A percentile compares a stretch with the other conserved stretches of the same genome.
Evolutionary conservation across 805 yeast genomes (phyloP).

Genomic region (Candida pseudofarinosa): DNA sequence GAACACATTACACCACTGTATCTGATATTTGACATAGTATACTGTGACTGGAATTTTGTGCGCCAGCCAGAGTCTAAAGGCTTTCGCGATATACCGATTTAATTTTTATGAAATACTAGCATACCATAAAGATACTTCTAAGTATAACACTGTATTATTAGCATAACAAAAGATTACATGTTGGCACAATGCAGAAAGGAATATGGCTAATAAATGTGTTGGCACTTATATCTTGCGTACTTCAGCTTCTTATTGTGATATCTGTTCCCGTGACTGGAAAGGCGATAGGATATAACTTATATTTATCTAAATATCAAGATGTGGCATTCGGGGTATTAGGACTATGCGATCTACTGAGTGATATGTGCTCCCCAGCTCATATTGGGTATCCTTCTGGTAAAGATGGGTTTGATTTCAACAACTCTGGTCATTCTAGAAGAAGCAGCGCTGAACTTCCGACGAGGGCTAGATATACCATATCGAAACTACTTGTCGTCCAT

Average conservation of each 20-base stretch:
- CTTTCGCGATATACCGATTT: neutral
- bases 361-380: constrained; percentile 27
- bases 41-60: too few species aligned
- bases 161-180: neutral
- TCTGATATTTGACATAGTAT: too few species aligned
- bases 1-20: too few species aligned
- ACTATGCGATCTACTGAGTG: constrained; percentile 26
- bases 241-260: constrained; percentile 38
- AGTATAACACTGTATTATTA: too few species aligned
- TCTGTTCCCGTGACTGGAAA: constrained; percentile 40
- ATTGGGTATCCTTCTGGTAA: constrained; percentile 34
- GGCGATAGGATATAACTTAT: constrained; percentile 17
- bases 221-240: constrained; percentile 24
- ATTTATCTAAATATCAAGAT: constrained; percentile 28
- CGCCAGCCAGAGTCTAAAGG: neutral
- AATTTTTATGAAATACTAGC: neutral
- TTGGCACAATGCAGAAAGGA: constrained; percentile 24
- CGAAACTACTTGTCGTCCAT: constrained; percentile 40
- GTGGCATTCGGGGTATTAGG: constrained; percentile 44
- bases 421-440: constrained; percentile 3
- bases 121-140: too few species aligned
- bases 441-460: constrained; percentile 37
- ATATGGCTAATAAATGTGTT: constrained; percentile 25
- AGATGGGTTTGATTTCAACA: constrained; percentile 9
- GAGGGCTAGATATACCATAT: constrained; percentile 33